Conservation (phyloP, 768 basidiomycete species). For the Stropharia rugosoannulata region DNA sequence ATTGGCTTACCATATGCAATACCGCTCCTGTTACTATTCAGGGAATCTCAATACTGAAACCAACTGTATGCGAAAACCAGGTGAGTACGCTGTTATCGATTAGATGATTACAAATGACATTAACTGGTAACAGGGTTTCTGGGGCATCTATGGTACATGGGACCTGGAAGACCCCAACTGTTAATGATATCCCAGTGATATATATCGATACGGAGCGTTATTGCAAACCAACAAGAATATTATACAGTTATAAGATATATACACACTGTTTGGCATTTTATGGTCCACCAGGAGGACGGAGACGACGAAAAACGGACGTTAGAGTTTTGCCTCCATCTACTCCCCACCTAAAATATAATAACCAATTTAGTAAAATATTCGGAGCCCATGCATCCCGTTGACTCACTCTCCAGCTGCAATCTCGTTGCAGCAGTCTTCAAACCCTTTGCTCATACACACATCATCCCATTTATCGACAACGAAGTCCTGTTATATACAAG, state of each 20-base stretch:
- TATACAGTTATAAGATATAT: not conserved
- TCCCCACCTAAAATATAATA: slow-evolving; percentile 53
- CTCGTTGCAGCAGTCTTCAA: slow-evolving; percentile 70
- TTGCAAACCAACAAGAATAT: not conserved
- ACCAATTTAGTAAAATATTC: not conserved
- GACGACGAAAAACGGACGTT: slow-evolving; percentile 63
- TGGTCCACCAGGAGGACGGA: slow-evolving; percentile 52
- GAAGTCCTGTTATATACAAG: slow-evolving; percentile 49
- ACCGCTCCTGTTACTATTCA: slow-evolving; percentile 27
- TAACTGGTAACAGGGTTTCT: slow-evolving; percentile 23
- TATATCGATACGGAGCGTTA: not conserved
- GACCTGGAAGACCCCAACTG: slow-evolving; percentile 24
- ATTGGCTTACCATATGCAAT: slow-evolving; percentile 25
- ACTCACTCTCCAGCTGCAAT: slow-evolving; percentile 74
- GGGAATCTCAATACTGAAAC: slow-evolving; percentile 20
- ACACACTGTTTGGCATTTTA: not conserved
- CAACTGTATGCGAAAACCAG: slow-evolving; percentile 26
- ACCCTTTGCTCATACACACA: slow-evolving; percentile 60
- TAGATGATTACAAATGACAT: not conserved
- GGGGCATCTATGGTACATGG: slow-evolving; percentile 33
- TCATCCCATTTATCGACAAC: slow-evolving; percentile 78
- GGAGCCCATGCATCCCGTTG: not conserved
- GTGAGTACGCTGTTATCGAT: slow-evolving; percentile 15
- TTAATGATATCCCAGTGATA: not conserved
- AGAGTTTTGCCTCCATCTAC: slow-evolving; percentile 68